Conservation (phyloP, 1,284 basidiomycete genomes). For the Ustilago trichophora region DNA sequence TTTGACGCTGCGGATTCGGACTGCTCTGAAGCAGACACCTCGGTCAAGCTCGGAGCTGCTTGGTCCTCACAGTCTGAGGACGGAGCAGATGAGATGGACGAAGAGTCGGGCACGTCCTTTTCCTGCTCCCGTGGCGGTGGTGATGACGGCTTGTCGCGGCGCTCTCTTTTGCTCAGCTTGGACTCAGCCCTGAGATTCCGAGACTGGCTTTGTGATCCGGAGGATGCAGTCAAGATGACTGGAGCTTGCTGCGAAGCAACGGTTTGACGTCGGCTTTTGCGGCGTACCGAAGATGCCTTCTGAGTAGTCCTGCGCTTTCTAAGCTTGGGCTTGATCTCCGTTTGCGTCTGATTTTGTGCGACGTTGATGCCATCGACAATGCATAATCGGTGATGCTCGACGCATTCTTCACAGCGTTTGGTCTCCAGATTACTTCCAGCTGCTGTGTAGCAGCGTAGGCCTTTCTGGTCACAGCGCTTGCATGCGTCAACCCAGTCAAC, state of each 20-base stretch:
- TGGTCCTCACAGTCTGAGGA: too few relatives aligned
- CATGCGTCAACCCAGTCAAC: conserved; percentile 6
- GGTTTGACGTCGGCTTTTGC: not conserved
- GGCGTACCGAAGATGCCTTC: not conserved
- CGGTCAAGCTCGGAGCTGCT: too few relatives aligned
- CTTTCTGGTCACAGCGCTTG: not conserved
- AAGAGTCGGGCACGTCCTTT: not conserved
- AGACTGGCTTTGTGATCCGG: not conserved
- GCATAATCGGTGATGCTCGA: not conserved
- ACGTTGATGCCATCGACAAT: not conserved
- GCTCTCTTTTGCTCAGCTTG: too few relatives aligned
- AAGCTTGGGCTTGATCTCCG: too few relatives aligned
- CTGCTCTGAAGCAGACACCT: too few relatives aligned
- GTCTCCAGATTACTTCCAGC: not conserved
- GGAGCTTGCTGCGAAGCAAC: not conserved
- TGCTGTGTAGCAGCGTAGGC: not conserved
- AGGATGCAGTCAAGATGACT: not conserved
- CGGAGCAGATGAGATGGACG: not conserved
- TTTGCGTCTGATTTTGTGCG: not conserved
- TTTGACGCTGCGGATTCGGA: too few relatives aligned
- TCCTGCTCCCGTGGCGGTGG: too few relatives aligned
- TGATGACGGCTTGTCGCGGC: too few relatives aligned
- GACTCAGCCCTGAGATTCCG: not conserved
- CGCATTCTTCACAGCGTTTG: conserved; percentile 1
- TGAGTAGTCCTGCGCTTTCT: not conserved